Evolutionary conservation across 495 filamentous ascomycete genomes (phyloP), one percentile per base, ranked within the genome.

Genomic region (Aspergillus mulundensis): DNA sequence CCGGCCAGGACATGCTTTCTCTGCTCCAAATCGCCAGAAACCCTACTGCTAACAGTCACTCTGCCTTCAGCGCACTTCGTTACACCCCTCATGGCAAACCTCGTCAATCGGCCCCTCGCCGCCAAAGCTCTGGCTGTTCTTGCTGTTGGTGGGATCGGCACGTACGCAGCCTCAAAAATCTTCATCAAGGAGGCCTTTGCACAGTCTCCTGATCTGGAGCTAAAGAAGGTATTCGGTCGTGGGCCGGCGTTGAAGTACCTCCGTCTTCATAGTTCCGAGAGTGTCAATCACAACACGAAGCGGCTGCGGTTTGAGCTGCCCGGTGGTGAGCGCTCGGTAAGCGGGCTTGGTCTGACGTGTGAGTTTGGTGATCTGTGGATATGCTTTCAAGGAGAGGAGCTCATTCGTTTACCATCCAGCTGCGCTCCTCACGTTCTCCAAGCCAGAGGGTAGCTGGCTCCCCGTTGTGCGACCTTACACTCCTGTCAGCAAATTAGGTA

Each of bases 251-350:
- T 53, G 38, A 53, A 53, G 18, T 53, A 18, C n/a, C 50, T 53
- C 14, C 38, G 24, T 32, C 50, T 53, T 28, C 50, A 53, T 15
- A 53, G 50, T 38, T 43, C 38, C 5, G 54, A 86, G 60, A 57
- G 68, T 1, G 74, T 87, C 49, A 87, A 83, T 62, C 82, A 85
- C 68, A 84, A 88, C 58, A 86, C 83, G 5, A 87, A 86, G 62
- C 75, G 76, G 32, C 66, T 88, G 46, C 74, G 80, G 4, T 88
- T 88, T 43, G 79, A 81, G 55, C 74, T 86, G 8, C 84, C 85
- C 0, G 72, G 49, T 14, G 50, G 50, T 21, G 38, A 53, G 18
- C 24, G 28, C 8, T 41, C 69, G 7, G 61, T 69, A 30, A 81
- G 78, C 59, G 84, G 84, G 1, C 60, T 87, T 4, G 41, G 64